Conservation (phyloP, 108 stramenopile genomes). For the Nitzschia sp. region DNA sequence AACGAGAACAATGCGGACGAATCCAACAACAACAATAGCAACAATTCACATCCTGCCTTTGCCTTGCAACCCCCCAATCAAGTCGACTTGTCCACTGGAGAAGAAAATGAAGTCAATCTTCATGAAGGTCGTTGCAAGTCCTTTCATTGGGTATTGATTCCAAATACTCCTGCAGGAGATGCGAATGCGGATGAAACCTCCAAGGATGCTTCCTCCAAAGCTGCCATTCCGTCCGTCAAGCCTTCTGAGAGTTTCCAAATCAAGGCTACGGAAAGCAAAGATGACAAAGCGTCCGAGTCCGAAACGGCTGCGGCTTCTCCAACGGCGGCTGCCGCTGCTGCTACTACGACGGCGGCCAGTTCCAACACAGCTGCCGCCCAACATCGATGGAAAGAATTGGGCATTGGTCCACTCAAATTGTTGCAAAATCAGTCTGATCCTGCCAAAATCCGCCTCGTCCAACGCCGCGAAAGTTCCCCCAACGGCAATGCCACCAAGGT, state of each 20-base stretch:
- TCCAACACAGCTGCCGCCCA: background rate
- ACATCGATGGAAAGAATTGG: constrained; percentile 65
- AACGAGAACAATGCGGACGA: background rate
- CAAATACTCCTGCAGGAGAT: background rate
- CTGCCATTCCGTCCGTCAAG: constrained; percentile 25
- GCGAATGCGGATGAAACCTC: background rate
- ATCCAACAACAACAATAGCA: background rate
- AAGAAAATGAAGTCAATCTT: constrained; percentile 59
- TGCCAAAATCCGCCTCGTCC: constrained; percentile 53
- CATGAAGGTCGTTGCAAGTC: constrained; percentile 63
- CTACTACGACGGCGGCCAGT: background rate
- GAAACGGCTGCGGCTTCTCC: constrained; percentile 6
- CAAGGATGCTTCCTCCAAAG: background rate
- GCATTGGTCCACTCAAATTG: constrained; percentile 71
- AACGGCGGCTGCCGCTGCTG: background rate
- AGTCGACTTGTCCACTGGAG: constrained; percentile 56
- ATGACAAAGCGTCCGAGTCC: background rate
- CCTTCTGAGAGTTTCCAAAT: constrained; percentile 27
- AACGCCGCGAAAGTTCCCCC: constrained; percentile 59
- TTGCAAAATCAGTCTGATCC: constrained; percentile 28
- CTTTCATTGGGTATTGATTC: constrained; percentile 36
- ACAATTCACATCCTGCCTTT: too few species aligned
- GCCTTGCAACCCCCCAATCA: constrained; percentile 13
- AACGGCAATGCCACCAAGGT: constrained; percentile 60
- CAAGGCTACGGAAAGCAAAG: background rate